These are phyloP conservation scores for Solanum sejunctum DNA, from an alignment of 257 asterid genomes.

Conservation along the genomic window DNA sequence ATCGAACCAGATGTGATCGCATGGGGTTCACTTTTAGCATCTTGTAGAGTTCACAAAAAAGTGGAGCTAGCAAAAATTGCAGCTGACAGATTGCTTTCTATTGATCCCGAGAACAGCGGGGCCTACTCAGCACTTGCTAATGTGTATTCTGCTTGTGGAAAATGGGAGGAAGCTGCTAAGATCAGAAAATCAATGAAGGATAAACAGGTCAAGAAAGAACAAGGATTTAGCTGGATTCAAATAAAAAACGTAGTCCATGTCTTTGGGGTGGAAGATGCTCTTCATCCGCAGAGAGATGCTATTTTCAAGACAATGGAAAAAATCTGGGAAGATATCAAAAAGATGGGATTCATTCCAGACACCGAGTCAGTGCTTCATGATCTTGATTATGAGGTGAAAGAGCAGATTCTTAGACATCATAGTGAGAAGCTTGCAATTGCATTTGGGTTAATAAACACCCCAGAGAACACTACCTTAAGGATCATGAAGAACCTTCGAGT, in stretches of 20 bases:
- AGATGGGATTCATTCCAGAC: constrained; percentile 73
- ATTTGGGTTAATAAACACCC: constrained; percentile 60
- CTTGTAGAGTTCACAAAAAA: constrained; percentile 64
- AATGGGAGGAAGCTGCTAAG: constrained; percentile 75
- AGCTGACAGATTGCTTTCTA: constrained; percentile 56
- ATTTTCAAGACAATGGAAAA: constrained; percentile 32
- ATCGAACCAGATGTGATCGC: constrained; percentile 54
- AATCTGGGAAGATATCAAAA: constrained; percentile 76
- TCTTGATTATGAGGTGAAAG: constrained; percentile 68
- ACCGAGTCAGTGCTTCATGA: constrained; percentile 65
- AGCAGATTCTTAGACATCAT: constrained; percentile 66
- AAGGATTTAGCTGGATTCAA: constrained; percentile 87
- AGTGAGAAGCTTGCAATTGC: constrained; percentile 92
- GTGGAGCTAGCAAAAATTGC: constrained; percentile 56
- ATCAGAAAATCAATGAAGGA: constrained; percentile 76
- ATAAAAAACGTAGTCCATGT: constrained; percentile 49
- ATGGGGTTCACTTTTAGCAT: constrained; percentile 75
- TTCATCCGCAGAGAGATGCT: constrained; percentile 63
- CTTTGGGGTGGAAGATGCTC: constrained; percentile 73
- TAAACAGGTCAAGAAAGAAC: constrained; percentile 76
- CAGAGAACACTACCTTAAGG: constrained; percentile 48
- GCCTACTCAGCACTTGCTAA: constrained; percentile 85
- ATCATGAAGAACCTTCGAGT: constrained; percentile 93
- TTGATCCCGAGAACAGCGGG: constrained; percentile 71
- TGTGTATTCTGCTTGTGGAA: constrained; percentile 65